These are phyloP conservation scores for Scedosporium boydii DNA, from an alignment of 2,329 filamentous ascomycete genomes.

Conservation along the genomic window DNA sequence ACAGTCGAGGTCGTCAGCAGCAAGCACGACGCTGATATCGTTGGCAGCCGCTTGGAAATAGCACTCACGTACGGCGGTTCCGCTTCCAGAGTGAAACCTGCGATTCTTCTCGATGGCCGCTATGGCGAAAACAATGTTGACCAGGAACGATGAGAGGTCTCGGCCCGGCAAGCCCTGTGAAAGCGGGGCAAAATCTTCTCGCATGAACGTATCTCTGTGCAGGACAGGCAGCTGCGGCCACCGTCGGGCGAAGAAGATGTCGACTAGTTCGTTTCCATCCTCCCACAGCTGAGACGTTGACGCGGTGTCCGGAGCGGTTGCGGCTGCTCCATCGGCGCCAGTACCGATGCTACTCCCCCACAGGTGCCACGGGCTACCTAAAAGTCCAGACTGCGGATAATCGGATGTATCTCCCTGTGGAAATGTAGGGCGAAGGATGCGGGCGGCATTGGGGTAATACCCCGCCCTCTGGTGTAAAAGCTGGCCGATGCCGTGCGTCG, in stretches of 20 bases:
- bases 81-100: too few species aligned
- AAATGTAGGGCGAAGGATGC: not conserved
- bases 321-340: not conserved
- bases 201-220: not conserved
- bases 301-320: not conserved
- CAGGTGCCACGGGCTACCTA: slow-evolving; percentile 11
- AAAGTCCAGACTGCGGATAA: not conserved
- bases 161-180: not conserved
- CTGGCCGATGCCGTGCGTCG: not conserved
- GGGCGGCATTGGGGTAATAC: not conserved
- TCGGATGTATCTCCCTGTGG: not conserved
- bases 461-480: not conserved
- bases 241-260: slow-evolving; percentile 14
- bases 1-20: slow-evolving; percentile 14
- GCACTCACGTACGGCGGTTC: not conserved
- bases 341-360: slow-evolving; percentile 8
- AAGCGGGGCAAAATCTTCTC: slow-evolving; percentile 1
- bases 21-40: slow-evolving; percentile 7
- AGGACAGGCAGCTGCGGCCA: slow-evolving; percentile 16
- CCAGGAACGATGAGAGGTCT: slow-evolving; percentile 11
- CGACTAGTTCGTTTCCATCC: slow-evolving; percentile 2
- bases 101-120: slow-evolving; percentile 12
- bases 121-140: slow-evolving; percentile 16
- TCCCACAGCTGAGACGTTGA: too few species aligned
- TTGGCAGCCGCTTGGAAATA: not conserved